Evolutionary conservation across 1,139 yeast species (phyloP).

Genomic region (Yamadazyma spencermartinsiae): DNA sequence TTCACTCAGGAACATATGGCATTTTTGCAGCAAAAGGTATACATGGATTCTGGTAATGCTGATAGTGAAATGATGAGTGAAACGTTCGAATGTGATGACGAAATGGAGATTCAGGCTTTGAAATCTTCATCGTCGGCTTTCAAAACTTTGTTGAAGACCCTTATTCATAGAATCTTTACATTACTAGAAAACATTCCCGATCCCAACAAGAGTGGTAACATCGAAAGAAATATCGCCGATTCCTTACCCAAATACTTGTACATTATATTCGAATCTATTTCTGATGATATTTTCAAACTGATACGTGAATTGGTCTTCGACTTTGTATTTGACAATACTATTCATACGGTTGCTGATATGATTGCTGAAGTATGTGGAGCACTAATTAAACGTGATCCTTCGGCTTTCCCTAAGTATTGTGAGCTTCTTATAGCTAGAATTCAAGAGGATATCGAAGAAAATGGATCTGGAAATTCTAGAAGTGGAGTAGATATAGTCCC

Average conservation of each 20-base stretch:
- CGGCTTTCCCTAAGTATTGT: constrained; percentile 44
- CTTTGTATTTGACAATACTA: constrained; percentile 60
- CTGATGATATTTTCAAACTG: constrained; percentile 58
- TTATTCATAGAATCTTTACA: constrained; percentile 60
- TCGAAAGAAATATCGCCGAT: constrained; percentile 56
- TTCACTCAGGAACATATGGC: constrained; percentile 67
- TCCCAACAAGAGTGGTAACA: constrained; percentile 45
- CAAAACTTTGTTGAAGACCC: constrained; percentile 56
- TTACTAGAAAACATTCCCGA: constrained; percentile 80
- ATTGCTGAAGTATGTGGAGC: constrained; percentile 72
- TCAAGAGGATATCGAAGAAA: constrained; percentile 70
- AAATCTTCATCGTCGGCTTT: constrained; percentile 76
- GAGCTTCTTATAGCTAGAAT: constrained; percentile 53
- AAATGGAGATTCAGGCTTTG: constrained; percentile 56
- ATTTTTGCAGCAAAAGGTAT: constrained; percentile 42
- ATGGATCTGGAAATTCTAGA: constrained; percentile 80
- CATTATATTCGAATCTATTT: constrained; percentile 68
- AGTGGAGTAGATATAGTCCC: constrained; percentile 69
- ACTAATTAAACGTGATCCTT: constrained; percentile 62
- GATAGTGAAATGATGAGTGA: constrained; percentile 4
- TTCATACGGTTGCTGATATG: constrained; percentile 65
- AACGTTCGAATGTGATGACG: constrained; percentile 36
- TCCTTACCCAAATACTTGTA: constrained; percentile 64
- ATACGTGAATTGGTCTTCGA: constrained; percentile 55
- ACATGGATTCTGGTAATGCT: constrained; percentile 14